These are phyloP conservation scores for Leucocoprinus birnbaumii DNA, from an alignment of 768 basidiomycete species.

Conservation along the genomic window DNA sequence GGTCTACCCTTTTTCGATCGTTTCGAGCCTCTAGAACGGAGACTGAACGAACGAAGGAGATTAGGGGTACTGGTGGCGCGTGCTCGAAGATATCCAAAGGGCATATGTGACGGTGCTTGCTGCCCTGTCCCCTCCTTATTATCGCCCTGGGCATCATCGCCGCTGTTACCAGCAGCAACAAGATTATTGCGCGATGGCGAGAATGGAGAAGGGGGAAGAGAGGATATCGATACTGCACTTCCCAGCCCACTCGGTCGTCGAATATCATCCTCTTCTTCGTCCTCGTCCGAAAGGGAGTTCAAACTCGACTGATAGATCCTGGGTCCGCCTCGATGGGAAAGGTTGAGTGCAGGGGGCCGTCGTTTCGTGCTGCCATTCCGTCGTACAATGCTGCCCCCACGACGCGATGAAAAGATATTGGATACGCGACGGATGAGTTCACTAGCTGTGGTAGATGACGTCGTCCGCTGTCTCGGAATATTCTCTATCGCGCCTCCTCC, in stretches of 20 bases:
- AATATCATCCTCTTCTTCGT: conserved; percentile 36
- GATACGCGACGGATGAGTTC: conserved; percentile 28
- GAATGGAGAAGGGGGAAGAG: conserved; percentile 34
- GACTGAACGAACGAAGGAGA: conserved; percentile 24
- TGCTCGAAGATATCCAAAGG: conserved; percentile 17
- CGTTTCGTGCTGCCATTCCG: conserved; percentile 2
- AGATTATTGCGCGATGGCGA: conserved; percentile 14
- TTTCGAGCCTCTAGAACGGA: conserved; percentile 15
- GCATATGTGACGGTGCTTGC: neutral
- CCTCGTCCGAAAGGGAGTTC: conserved; percentile 17
- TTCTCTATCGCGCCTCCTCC: conserved; percentile 3
- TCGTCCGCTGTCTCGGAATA: conserved; percentile 1
- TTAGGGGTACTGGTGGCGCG: conserved; percentile 38
- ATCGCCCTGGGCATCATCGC: conserved; percentile 9
- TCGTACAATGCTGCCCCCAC: neutral
- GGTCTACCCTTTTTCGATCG: conserved; percentile 13
- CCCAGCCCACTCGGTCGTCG: conserved; percentile 45
- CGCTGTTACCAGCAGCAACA: neutral
- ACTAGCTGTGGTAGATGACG: conserved; percentile 5
- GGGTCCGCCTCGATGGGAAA: conserved; percentile 8
- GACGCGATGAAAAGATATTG: conserved; percentile 21
- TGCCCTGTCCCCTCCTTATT: neutral
- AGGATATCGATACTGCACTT: conserved; percentile 32
- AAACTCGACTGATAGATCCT: conserved; percentile 12
- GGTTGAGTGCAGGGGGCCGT: conserved; percentile 3